A percentile compares a stretch with the other conserved stretches of the same genome.
These are phyloP conservation scores for Diutina sp. DNA, from an alignment of 1,139 yeast genomes.

Conservation along the genomic window DNA sequence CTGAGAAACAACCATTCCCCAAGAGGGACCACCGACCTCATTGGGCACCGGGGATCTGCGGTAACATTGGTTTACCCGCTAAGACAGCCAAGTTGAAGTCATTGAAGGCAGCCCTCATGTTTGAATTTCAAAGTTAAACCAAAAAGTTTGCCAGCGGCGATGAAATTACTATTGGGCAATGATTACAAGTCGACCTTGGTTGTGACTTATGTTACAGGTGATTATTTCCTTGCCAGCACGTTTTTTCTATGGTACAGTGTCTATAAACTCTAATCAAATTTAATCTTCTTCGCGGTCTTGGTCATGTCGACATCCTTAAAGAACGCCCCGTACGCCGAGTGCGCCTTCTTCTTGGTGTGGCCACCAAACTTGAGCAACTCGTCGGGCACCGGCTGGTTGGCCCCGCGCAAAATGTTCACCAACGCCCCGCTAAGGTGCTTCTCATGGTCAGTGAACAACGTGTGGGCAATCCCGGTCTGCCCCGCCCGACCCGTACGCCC, in stretches of 20 bases:
- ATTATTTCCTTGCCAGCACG: too few relatives aligned
- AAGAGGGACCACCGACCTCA: too few relatives aligned
- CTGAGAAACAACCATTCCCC: too few relatives aligned
- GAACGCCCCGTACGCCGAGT: constrained; percentile 93
- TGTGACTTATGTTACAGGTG: too few relatives aligned
- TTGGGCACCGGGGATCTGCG: too few relatives aligned
- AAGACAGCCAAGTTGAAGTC: too few relatives aligned
- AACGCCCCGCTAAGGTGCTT: constrained; percentile 94
- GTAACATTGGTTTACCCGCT: too few relatives aligned
- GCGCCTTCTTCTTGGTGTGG: constrained; percentile 95
- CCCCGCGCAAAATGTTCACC: constrained; percentile 84
- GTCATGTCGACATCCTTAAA: constrained; percentile 82
- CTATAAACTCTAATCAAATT: constrained; percentile 33
- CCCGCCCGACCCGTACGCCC: constrained; percentile 99
- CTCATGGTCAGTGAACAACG: constrained; percentile 92
- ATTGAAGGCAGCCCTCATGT: too few relatives aligned
- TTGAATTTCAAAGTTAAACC: too few relatives aligned
- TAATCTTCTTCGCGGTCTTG: constrained; percentile 84
- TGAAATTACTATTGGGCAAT: too few relatives aligned
- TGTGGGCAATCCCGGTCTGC: constrained; percentile 85
- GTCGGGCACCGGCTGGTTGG: constrained; percentile 94
- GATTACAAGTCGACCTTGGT: too few relatives aligned
- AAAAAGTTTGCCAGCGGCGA: too few relatives aligned
- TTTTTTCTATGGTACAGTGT: not conserved
- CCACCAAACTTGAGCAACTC: constrained; percentile 92